Evolutionary conservation across 2,329 filamentous ascomycete species (phyloP).

Genomic region (Diplocarpon rosae): DNA sequence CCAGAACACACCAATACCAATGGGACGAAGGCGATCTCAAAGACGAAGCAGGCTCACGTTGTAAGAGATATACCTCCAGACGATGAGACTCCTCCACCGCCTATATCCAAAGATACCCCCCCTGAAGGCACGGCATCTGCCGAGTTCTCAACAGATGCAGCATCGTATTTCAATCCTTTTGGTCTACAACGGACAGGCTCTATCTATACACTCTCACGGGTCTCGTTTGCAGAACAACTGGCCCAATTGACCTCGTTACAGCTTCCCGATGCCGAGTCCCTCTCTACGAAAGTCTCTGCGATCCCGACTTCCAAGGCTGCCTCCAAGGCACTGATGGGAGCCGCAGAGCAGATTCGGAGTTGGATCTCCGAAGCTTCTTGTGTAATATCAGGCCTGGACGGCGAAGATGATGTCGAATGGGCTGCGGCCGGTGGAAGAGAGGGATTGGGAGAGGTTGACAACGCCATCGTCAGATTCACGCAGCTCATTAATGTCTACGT

Average conservation of each 20-base stretch:
- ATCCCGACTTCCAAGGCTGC: conserved; percentile 81
- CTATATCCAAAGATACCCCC: conserved; percentile 42
- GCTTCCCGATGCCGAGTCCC: conserved; percentile 71
- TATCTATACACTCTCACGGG: conserved; percentile 85
- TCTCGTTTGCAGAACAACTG: conserved; percentile 87
- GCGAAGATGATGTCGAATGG: conserved; percentile 97
- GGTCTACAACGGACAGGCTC: conserved; percentile 64
- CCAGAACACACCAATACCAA: conserved; percentile 60
- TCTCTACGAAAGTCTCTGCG: conserved; percentile 73
- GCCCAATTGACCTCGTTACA: conserved; percentile 85
- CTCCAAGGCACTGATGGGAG: conserved; percentile 69
- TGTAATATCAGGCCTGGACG: conserved; percentile 78
- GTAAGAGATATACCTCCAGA: conserved; percentile 34
- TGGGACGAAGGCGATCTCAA: conserved; percentile 50
- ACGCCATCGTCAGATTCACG: conserved; percentile 74
- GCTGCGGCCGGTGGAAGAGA: conserved; percentile 78
- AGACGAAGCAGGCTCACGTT: conserved; percentile 47
- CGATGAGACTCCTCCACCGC: conserved; percentile 32
- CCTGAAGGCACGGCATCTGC: conserved; percentile 28
- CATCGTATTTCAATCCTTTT: conserved; percentile 54
- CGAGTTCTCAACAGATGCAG: conserved; percentile 22
- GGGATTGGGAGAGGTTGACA: conserved; percentile 62
- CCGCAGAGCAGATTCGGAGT: conserved; percentile 81
- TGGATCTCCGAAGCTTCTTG: conserved; percentile 92
- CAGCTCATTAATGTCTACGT: conserved; percentile 87